Conservation (phyloP, 352 stramenopile species). For the Phytophthora aleatoria region DNA sequence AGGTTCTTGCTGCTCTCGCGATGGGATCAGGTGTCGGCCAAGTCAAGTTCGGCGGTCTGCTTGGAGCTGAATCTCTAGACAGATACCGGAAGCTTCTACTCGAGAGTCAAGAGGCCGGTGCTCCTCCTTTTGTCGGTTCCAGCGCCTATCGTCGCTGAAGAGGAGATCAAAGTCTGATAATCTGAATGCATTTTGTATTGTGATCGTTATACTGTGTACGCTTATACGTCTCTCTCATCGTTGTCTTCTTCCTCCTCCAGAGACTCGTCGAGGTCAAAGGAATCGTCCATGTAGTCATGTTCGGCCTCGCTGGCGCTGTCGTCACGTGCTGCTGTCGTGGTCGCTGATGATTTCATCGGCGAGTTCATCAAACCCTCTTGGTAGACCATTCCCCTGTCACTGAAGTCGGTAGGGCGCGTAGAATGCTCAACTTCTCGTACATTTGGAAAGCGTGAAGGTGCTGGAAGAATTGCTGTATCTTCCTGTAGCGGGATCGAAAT, state of each 20-base stretch:
- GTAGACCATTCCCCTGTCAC: neutral
- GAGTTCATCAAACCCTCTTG: conserved; percentile 14
- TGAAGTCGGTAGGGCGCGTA: neutral
- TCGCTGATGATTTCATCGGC: conserved; percentile 2
- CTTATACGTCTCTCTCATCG: conserved; percentile 24
- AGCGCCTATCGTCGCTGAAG: conserved; percentile 29
- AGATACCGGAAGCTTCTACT: conserved; percentile 68
- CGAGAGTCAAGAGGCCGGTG: conserved; percentile 41
- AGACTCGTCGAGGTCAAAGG: conserved; percentile 78
- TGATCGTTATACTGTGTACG: neutral
- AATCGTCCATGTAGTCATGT: conserved; percentile 70
- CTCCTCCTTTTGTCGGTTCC: conserved; percentile 53
- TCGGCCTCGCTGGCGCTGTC: conserved; percentile 40
- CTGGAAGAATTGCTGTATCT: neutral
- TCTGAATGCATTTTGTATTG: conserved; percentile 19
- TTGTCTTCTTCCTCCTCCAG: conserved; percentile 59
- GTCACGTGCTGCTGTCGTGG: conserved; percentile 7
- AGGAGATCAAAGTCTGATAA: neutral
- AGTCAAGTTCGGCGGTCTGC: conserved; percentile 74
- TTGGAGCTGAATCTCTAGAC: conserved; percentile 44
- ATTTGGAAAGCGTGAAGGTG: neutral
- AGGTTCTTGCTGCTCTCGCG: conserved; percentile 53
- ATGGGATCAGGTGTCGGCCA: conserved; percentile 61
- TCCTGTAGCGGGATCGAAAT: conserved; percentile 25
- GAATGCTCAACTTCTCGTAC: neutral